Evolutionary conservation across 2,329 filamentous ascomycete species (phyloP), one percentile per base, ranked within the genome.

Genomic region (Colletotrichum kahawae): DNA sequence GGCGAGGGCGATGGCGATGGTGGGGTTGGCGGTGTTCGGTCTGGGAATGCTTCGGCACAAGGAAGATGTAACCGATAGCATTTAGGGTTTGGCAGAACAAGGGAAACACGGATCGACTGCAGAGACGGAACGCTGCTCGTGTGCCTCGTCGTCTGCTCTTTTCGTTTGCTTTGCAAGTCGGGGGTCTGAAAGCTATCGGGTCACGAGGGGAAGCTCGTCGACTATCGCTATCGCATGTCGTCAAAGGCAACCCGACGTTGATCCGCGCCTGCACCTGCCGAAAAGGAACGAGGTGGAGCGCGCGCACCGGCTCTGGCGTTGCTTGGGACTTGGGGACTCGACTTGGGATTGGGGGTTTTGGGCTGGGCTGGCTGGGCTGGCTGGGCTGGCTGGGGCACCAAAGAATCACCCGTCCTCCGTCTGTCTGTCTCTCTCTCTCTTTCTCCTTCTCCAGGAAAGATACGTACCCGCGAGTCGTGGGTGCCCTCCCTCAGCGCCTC

Each of bases 171-270:
- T 18, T n/a, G n/a, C 38, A 29, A 13, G 29, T 54, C 43, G 27
- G 12, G 31, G n/a, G 12, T 31, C 16, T 56, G 63, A 18, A 12
- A 48, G 63, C 36, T 29, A 6, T 36, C 33, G 67, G 24, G 71
- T 74, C 67, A 65, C 60, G 36, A 70, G 71, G 38, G 57, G 24
- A 48, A 70, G 70, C 66, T 56, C 27, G 43, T 59, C 38, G 10
- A 51, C 51, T 43, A 67, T 67, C 68, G 64, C 68, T 75, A 66
- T 75, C 70, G 74, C 65, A 70, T 76, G 74, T 76, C 70, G 74
- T 76, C 74, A 70, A 70, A 68, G 71, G 51, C 59, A 70, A 70
- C 21, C 74, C 74, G 74, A 76, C 29, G 51, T 76, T 76, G 71
- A 74, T 74, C 74, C 74, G 74, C 59, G 70, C 71, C 27, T 62